phyloP scores from a whole-genome alignment of 2,329 filamentous ascomycete species.

The Aspergillus texensis region DNA sequence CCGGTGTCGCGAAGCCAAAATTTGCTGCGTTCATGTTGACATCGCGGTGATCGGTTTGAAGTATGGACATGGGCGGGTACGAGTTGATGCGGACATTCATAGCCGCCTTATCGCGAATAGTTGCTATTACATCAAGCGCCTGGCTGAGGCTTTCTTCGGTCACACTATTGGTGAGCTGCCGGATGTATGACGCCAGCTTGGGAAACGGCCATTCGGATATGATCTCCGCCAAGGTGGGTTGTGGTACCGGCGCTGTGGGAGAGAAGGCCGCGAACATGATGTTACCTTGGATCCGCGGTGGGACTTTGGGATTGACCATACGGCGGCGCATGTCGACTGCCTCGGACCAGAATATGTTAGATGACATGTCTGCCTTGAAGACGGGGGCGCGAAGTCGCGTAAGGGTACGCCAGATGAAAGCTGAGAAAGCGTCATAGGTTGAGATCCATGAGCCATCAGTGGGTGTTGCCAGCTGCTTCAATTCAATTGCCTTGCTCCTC shows the following conservation, averaged over 20 bases:
- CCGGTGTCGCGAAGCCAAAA: conserved; percentile 43
- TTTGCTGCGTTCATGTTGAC: conserved; percentile 30
- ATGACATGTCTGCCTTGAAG: conserved; percentile 34
- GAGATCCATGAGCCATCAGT: conserved; percentile 46
- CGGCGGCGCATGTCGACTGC: conserved; percentile 45
- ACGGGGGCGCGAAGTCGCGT: conserved; percentile 38
- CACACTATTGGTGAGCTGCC: conserved; percentile 39
- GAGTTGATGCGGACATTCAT: conserved; percentile 40
- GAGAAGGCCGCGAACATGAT: conserved; percentile 35
- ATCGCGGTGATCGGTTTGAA: conserved; percentile 43
- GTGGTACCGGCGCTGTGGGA: conserved; percentile 25
- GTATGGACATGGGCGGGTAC: conserved; percentile 39
- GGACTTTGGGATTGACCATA: conserved; percentile 35
- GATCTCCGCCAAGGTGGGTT: conserved; percentile 36
- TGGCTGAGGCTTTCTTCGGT: conserved; percentile 35
- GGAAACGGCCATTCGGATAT: conserved; percentile 41
- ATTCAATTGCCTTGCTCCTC: conserved; percentile 45
- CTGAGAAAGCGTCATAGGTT: conserved; percentile 47
- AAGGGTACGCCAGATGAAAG: conserved; percentile 46
- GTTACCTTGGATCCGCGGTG: conserved; percentile 41
- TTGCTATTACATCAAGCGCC: conserved; percentile 35
- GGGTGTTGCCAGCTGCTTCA: conserved; percentile 43
- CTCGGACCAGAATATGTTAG: conserved; percentile 39
- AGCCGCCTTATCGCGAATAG: conserved; percentile 40
- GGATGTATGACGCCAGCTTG: conserved; percentile 41